phyloP scores from a whole-genome alignment of 1,284 basidiomycete species.

The Ganoderma leucocontextum region DNA sequence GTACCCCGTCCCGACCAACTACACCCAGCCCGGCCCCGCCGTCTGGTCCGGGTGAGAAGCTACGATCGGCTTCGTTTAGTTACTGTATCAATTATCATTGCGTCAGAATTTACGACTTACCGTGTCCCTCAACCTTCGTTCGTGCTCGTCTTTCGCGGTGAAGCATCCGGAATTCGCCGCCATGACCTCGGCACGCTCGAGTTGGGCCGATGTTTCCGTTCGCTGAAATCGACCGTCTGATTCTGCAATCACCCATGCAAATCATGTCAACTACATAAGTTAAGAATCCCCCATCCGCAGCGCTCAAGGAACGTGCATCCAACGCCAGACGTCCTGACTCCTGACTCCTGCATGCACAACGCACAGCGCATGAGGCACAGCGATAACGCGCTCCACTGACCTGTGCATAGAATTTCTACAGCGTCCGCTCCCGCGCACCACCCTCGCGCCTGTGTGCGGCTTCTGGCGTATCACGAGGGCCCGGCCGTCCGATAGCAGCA shows the following conservation, averaged over 20 bases:
- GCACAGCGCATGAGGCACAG: background rate
- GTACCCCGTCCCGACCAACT: conserved; percentile 35
- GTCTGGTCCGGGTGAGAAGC: conserved; percentile 34
- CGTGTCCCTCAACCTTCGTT: background rate
- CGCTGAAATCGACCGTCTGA: background rate
- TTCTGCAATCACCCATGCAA: background rate
- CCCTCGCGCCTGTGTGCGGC: background rate
- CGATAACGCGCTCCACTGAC: conserved; percentile 1
- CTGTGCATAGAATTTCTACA: too few relatives aligned
- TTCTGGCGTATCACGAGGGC: background rate
- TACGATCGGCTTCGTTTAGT: background rate
- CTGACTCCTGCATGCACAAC: background rate
- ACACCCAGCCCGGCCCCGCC: conserved; percentile 34
- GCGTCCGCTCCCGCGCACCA: background rate
- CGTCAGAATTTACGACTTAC: background rate
- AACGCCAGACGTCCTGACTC: background rate
- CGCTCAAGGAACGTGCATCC: background rate
- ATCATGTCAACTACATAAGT: background rate
- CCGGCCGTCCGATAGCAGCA: background rate
- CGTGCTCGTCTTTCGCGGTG: background rate
- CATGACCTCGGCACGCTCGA: too few relatives aligned
- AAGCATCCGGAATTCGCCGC: background rate
- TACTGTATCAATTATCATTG: background rate
- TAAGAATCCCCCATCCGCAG: background rate
- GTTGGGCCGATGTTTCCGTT: background rate